These are phyloP conservation scores for Sclerotiophoma versabilis DNA, from an alignment of 2,329 filamentous ascomycete species.

Conservation along the genomic window DNA sequence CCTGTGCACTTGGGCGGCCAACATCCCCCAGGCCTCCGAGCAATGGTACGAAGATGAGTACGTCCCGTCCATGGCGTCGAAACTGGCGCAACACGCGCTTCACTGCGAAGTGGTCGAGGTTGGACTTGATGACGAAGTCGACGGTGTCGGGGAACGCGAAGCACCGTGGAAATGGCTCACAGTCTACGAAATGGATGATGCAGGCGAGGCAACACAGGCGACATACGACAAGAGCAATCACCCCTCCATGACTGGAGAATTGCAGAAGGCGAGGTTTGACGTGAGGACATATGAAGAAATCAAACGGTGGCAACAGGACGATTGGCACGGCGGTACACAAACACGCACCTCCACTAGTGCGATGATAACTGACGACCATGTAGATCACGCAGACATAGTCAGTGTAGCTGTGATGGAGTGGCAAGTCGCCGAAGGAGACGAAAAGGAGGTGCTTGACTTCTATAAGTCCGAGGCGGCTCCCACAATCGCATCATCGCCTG, in stretches of 20 bases:
- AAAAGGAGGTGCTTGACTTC: slow-evolving; percentile 18
- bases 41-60: slow-evolving; percentile 27
- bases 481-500: slow-evolving; percentile 15
- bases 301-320: slow-evolving; percentile 13
- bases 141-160: slow-evolving; percentile 13
- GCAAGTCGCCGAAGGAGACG: slow-evolving; percentile 2
- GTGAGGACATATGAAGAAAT: slow-evolving; percentile 17
- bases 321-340: slow-evolving; percentile 16
- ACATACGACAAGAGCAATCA: slow-evolving; percentile 10
- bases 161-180: slow-evolving; percentile 20
- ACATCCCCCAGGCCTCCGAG: slow-evolving; percentile 17
- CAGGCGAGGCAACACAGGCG: neutral
- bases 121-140: slow-evolving; percentile 9
- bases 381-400: slow-evolving; percentile 12
- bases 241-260: neutral
- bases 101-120: slow-evolving; percentile 14
- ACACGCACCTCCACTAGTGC: no score
- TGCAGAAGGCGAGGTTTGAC: slow-evolving; percentile 11
- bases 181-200: slow-evolving; percentile 15
- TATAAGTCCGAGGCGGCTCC: slow-evolving; percentile 14
- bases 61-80: slow-evolving; percentile 11
- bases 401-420: slow-evolving; percentile 24
- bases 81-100: slow-evolving; percentile 16
- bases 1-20: slow-evolving; percentile 28
- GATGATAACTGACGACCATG: neutral